Base-by-base conservation (phyloP, 257 asterid species). In the Forsythia suspensa region DNA sequence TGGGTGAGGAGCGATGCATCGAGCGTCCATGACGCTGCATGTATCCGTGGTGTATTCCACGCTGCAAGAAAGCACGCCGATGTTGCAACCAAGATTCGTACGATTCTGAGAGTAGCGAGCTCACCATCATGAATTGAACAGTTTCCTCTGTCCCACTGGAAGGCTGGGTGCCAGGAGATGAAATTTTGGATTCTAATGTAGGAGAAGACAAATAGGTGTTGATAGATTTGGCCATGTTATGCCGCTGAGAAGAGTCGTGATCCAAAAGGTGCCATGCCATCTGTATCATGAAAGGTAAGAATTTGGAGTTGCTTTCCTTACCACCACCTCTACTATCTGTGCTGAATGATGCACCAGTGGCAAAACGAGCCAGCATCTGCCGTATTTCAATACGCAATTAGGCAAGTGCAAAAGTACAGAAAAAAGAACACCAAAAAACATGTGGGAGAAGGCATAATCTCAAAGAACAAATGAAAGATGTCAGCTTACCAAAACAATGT, bases 291-390 rank as follows among this genome's bases (percentile, higher is more conserved):
- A 92, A 88, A 38, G 97, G 97, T 67, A 96, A 83, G 80, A 91
- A 91, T 38, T 88, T 91, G 84, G 97, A 83, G 84, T 96, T 96
- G 87, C 99, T 96, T 71, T 96, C 99, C 76, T 94, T 94, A 36
- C 97, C 99, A 67, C 99, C 99, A 66, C 99, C 99, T 85, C 98
- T 89, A 81, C 97, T 0, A 73, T 94, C 99, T 15, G 92, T 88
- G 80, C 87, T 94, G 80, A 96, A 96, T 38, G 93, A 87, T 70
- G 99, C 99, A 41, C 99, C 97, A 0, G 97, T 96, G 15, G 97
- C 99, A 82, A 96, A 96, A 78, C 99, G 94, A 82, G 99, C 98
- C 41, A 96, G 93, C 99, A 96, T 94, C 99, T 96, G 97, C 83
- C 73, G 85, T 38, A 41, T 44, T 38, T 66, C 52, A 38, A 67